phyloP scores from a whole-genome alignment of 768 basidiomycete species.

The Tulasnella calospora region DNA sequence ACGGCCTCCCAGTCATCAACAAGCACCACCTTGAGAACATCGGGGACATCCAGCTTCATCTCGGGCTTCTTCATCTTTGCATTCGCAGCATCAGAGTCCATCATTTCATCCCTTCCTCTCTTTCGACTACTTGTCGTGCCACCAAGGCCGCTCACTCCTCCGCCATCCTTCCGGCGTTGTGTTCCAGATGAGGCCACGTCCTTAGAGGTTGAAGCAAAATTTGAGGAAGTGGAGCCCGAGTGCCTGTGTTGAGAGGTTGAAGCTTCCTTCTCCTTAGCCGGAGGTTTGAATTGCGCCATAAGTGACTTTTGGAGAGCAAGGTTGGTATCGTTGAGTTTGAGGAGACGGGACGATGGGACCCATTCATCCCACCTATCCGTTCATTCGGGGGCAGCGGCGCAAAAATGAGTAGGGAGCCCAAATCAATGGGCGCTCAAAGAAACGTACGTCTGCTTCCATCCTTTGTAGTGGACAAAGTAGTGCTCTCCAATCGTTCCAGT shows the following conservation, averaged over 20 bases:
- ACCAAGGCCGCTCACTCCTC: conserved; percentile 25
- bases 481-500: conserved; percentile 66
- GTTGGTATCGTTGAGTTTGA: conserved; percentile 81
- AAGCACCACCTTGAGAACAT: conserved; percentile 77
- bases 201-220: conserved; percentile 4
- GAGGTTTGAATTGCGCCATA: conserved; percentile 37
- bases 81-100: conserved; percentile 30
- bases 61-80: conserved; percentile 76
- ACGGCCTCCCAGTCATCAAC: conserved; percentile 98
- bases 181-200: conserved; percentile 34
- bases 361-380: conserved; percentile 90
- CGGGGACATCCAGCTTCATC: conserved; percentile 85
- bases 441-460: conserved; percentile 93
- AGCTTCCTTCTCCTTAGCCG: conserved; percentile 25
- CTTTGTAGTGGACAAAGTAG: conserved; percentile 97
- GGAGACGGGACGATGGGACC: conserved; percentile 74
- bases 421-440: too few relatives aligned
- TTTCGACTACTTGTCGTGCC: conserved; percentile 66
- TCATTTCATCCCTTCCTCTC: conserved; percentile 67
- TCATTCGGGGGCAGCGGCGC: conserved; percentile 31
- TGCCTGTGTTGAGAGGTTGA: conserved; percentile 21
- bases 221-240: background rate
- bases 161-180: conserved; percentile 33
- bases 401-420: background rate
- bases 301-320: conserved; percentile 72